Conservation (phyloP, 2,329 filamentous ascomycete genomes). For the Boeremia exigua region DNA sequence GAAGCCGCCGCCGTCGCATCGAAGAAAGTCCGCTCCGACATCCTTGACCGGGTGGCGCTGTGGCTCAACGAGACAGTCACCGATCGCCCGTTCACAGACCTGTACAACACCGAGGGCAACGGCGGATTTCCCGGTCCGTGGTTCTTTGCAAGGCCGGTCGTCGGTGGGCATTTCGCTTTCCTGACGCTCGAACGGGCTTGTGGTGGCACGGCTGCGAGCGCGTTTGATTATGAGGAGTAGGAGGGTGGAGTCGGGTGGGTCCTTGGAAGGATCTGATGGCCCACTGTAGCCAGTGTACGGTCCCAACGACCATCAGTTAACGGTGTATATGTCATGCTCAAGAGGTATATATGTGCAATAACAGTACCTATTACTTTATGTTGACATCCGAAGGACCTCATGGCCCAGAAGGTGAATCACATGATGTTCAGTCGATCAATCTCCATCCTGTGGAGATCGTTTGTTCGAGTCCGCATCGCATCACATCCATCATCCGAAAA, state of each 20-base stretch:
- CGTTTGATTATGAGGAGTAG: neutral
- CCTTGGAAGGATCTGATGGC: neutral
- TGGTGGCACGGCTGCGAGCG: slow-evolving; percentile 56
- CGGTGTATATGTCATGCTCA: neutral
- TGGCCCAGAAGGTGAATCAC: neutral
- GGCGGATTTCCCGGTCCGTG: slow-evolving; percentile 75
- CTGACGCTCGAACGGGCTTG: slow-evolving; percentile 82
- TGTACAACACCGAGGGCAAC: slow-evolving; percentile 79
- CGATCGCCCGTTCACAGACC: slow-evolving; percentile 78
- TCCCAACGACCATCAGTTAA: neutral
- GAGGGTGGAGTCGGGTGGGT: neutral
- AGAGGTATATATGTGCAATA: neutral
- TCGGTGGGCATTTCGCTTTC: slow-evolving; percentile 86
- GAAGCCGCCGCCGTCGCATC: slow-evolving; percentile 82
- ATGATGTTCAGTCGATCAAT: neutral
- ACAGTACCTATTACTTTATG: neutral
- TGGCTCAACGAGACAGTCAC: slow-evolving; percentile 85
- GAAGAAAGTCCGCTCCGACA: slow-evolving; percentile 70
- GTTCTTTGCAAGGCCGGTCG: slow-evolving; percentile 83
- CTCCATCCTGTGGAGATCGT: neutral
- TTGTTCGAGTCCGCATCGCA: slow-evolving; percentile 2
- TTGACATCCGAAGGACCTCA: slow-evolving; percentile 1
- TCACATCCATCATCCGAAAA: neutral
- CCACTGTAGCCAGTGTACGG: neutral
- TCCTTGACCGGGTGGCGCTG: slow-evolving; percentile 73